These are phyloP conservation scores for Glarea lozoyensis DNA, from an alignment of 495 filamentous ascomycete species.

Conservation along the genomic window DNA sequence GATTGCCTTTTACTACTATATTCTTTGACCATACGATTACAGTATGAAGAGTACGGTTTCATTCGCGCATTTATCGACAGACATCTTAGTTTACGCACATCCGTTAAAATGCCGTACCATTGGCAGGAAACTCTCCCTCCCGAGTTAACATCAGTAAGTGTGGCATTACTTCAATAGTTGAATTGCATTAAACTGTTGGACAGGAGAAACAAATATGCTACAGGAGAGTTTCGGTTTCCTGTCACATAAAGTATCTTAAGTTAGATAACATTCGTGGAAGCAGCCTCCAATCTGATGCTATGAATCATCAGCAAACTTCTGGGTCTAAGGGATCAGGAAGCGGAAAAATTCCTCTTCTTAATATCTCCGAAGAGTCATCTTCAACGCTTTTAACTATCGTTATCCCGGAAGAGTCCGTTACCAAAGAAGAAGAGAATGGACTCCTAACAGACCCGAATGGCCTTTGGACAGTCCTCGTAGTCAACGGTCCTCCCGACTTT, in stretches of 20 bases:
- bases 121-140: neutral
- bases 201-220: neutral
- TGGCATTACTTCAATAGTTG: neutral
- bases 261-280: neutral
- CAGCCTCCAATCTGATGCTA: neutral
- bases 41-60: slow-evolving; percentile 1
- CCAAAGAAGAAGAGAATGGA: neutral
- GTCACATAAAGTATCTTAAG: neutral
- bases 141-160: neutral
- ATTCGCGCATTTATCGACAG: neutral
- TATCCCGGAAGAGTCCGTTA: neutral
- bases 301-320: neutral
- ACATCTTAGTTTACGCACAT: neutral
- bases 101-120: neutral
- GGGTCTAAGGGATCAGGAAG: neutral
- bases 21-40: neutral
- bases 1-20: neutral
- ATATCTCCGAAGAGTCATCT: neutral
- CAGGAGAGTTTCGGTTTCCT: neutral
- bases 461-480: neutral
- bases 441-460: neutral
- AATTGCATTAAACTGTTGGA: neutral
- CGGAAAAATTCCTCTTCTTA: neutral
- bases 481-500: neutral
- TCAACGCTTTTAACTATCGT: neutral